Evolutionary conservation across 257 asterid genomes (phyloP).

Genomic region (Thymus quinquecostatus): DNA sequence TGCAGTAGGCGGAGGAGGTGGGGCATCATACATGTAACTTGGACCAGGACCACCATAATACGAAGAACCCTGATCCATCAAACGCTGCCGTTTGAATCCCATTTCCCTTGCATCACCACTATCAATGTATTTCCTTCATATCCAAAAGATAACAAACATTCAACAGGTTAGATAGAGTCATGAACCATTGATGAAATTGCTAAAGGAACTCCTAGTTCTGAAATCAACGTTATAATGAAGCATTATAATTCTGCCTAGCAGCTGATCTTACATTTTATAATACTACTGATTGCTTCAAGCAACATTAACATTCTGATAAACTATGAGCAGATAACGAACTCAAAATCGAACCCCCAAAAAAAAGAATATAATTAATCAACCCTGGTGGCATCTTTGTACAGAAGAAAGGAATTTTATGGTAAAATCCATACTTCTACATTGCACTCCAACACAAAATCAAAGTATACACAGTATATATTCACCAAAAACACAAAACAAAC

Average conservation of each 20-base stretch:
- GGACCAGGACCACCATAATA: constrained; percentile 66
- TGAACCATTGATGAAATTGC: background rate
- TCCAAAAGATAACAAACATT: constrained; percentile 26
- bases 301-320: background rate
- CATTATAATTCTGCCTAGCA: background rate
- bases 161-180: constrained; percentile 26
- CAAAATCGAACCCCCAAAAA: background rate
- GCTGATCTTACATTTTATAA: background rate
- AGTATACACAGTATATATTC: background rate
- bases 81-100: constrained; percentile 88
- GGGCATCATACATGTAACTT: constrained; percentile 74
- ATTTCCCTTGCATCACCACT: constrained; percentile 81
- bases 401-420: background rate
- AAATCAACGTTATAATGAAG: background rate
- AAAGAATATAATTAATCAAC: background rate
- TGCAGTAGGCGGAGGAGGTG: constrained; percentile 67
- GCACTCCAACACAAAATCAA: background rate
- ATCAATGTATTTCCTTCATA: constrained; percentile 62
- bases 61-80: constrained; percentile 80
- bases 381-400: background rate
- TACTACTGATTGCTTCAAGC: background rate
- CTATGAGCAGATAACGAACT: background rate
- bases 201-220: background rate
- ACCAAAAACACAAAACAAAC: too few relatives aligned
- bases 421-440: background rate